Base-by-base conservation (phyloP, 257 asterid genomes). In the Scutellaria galericulata region DNA sequence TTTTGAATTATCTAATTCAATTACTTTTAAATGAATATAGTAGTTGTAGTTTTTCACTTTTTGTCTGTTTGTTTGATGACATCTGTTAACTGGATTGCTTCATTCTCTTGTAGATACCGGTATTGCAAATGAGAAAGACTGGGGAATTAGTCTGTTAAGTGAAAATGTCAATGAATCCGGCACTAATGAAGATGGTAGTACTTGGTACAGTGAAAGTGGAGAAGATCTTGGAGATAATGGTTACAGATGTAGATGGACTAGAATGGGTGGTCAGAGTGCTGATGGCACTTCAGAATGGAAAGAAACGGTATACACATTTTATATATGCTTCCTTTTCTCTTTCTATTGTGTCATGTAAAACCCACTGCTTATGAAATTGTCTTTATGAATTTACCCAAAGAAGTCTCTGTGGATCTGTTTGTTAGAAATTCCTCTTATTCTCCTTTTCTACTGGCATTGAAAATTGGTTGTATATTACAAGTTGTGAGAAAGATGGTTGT, bases 191-290 rank as follows among this genome's bases (percentile, higher is more conserved):
- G 99, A 95, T 81, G 97, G 91, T 0, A 92, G 97, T 71, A 87
- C 91, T 7, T 95, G 99, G 98, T 87, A 78, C 55, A 88, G 91
- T 50, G 98, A 95, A 80, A 89, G 93, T 83, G 90, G 94, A 18
- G 97, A 92, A 80, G 99, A 95, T 77, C 85, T 90, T 65, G 98
- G 96, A 69, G 98, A 88, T 48, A 95, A 95, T 68, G 99, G 99
- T 18, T 90, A 81, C 76, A 80, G 96, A 78, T 90, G 98, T 84
- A 90, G 98, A 76, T 95, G 98, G 98, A 82, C 93, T 31, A 86
- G 84, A 66, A 95, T 95, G 99, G 96, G 97, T 71, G 99, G 99
- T 74, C 89, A 89, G 74, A 88, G 83, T 81, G 74, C 80, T 55
- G 98, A 90, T 61, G 80, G 84, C 64, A 77, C 94, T 66, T 90